phyloP scores from a whole-genome alignment of 768 basidiomycete species.

The Suillus ampliporus region DNA sequence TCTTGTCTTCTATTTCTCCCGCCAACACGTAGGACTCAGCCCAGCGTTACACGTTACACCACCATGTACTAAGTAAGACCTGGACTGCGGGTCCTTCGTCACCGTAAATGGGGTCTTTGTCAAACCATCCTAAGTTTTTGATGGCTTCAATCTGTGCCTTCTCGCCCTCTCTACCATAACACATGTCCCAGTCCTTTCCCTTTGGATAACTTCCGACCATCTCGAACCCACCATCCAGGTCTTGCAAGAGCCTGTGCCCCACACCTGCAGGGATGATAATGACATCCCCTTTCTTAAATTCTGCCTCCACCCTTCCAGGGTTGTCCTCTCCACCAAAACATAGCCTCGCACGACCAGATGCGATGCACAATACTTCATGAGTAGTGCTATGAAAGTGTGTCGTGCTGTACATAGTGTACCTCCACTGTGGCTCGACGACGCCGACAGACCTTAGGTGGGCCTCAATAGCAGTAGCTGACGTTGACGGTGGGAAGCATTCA shows the following conservation, averaged over 20 bases:
- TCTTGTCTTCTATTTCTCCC: background rate
- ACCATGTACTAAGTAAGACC: constrained; percentile 28
- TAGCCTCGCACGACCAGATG: constrained; percentile 39
- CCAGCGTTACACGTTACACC: background rate
- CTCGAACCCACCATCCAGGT: constrained; percentile 36
- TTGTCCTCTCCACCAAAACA: constrained; percentile 48
- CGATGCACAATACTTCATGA: constrained; percentile 46
- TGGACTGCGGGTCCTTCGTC: constrained; percentile 42
- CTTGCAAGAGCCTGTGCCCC: constrained; percentile 42
- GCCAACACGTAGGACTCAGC: background rate
- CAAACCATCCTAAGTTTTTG: constrained; percentile 41
- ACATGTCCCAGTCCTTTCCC: constrained; percentile 46
- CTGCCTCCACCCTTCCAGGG: constrained; percentile 34
- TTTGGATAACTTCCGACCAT: constrained; percentile 49
- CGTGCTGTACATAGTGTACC: constrained; percentile 47
- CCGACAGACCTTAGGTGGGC: constrained; percentile 39
- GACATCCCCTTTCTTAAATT: constrained; percentile 44
- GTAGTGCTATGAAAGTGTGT: constrained; percentile 51
- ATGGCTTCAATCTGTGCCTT: constrained; percentile 34
- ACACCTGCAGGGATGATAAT: constrained; percentile 49
- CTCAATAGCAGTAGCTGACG: constrained; percentile 35
- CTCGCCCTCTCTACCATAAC: constrained; percentile 42
- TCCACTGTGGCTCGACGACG: constrained; percentile 46
- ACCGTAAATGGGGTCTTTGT: constrained; percentile 47
- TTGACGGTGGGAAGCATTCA: constrained; percentile 30